Base-by-base conservation (phyloP, 345 rosid species). In the Populus nigra region DNA sequence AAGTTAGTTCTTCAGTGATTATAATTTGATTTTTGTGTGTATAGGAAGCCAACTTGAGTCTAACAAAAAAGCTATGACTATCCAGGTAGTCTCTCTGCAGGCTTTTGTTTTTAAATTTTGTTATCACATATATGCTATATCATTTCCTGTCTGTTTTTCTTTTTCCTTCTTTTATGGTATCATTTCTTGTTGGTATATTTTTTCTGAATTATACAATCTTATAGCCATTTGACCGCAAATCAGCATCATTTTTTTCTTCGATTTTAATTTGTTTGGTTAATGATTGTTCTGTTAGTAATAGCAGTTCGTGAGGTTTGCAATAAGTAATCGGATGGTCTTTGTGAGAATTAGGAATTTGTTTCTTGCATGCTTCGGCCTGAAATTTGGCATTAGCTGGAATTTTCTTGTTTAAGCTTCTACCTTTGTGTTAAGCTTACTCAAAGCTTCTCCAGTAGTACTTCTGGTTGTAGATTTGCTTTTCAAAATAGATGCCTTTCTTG, bases 31-130 rank as follows among this genome's bases (percentile, higher is more conserved):
- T 49, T 49, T 27, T 70, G 16, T 36, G 35, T 39, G 65, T 71
- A 23, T 81, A 88, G 93, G 91, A 29, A 89, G 93, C 84, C 91
- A 87, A 66, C 82, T 89, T 70, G 91, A 86, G 29, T 8, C 85
- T 50, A 89, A 89, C 88, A 86, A 87, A 88, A 89, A 89, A 67
- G 93, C 89, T 8, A 89, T 89, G 93, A 35, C 81, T 27, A 85
- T 89, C 83, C 91, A 87, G 90, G 93, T 87, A 84, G 43, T 70
- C 68, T 76, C 33, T 50, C 41, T 23, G 29, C 68, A 57, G 38
- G 39, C 55, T 27, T 55, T 49, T 49, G 55, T 22, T 49, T 49
- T 17, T 49, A 49, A 49, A 16, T 49, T 49, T 49, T 49, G 55
- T 15, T 15, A 17, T 49, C 55, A 16, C 5, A 49, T 17, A 20